These are phyloP conservation scores for Physocladia obscura DNA, from an alignment of 192 early-diverging fungal species.

Conservation along the genomic window DNA sequence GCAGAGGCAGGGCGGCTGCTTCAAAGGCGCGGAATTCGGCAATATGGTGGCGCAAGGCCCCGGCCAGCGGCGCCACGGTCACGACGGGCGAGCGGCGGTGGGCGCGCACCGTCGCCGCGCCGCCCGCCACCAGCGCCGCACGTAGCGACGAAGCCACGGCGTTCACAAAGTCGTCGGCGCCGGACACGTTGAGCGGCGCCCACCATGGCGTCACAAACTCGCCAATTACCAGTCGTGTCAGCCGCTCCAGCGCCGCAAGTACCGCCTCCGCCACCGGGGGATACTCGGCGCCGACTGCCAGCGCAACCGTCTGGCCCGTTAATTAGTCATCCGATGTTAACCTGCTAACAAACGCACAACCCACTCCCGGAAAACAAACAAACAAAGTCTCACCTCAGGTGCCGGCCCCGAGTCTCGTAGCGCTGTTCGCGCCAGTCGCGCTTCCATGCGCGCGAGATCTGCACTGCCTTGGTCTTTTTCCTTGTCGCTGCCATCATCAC, in stretches of 20 bases:
- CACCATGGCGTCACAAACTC: conserved; percentile 49
- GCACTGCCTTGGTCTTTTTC: conserved; percentile 7
- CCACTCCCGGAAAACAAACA: too few species aligned
- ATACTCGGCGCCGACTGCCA: too few species aligned
- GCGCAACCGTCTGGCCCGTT: too few species aligned
- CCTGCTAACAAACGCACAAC: too few species aligned
- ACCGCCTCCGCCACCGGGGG: background rate
- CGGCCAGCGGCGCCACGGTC: conserved; percentile 31
- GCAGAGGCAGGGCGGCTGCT: conserved; percentile 24
- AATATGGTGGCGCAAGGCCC: conserved; percentile 37
- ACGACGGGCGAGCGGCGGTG: conserved; percentile 15
- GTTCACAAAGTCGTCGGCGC: conserved; percentile 35
- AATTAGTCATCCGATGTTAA: too few species aligned
- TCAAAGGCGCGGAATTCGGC: conserved; percentile 43
- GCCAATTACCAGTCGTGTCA: conserved; percentile 33
- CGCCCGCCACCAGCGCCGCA: conserved; percentile 26
- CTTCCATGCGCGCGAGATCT: background rate
- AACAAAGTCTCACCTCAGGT: too few species aligned
- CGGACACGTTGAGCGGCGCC: conserved; percentile 37
- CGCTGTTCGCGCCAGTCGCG: too few species aligned
- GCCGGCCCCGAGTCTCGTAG: too few species aligned
- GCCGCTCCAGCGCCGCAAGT: conserved; percentile 13
- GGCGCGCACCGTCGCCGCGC: conserved; percentile 9
- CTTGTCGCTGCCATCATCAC: background rate
- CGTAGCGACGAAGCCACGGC: conserved; percentile 26